Percentiles rank a stretch among this genome's conserved stretches.
Evolutionary conservation across 129 eudicot species (phyloP).

Genomic region (Flaveria bidentis): DNA sequence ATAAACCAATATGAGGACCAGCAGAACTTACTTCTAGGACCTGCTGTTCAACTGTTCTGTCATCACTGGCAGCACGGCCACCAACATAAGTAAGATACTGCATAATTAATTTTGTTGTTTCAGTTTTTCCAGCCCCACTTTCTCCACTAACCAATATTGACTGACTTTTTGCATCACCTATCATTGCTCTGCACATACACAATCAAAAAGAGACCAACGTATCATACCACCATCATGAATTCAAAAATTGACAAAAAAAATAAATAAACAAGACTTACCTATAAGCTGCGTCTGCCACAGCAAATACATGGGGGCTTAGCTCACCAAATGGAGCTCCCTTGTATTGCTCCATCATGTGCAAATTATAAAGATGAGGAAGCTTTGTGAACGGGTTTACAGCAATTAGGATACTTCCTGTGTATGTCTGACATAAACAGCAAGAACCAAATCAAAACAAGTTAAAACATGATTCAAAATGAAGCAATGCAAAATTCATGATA

Average conservation of each 20-base stretch:
- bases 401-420: slow-evolving; percentile 96
- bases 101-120: slow-evolving; percentile 94
- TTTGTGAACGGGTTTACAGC: slow-evolving; percentile 98
- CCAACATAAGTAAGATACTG: slow-evolving; percentile 97
- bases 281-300: slow-evolving; percentile 99
- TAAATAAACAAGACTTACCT: slow-evolving; percentile 49
- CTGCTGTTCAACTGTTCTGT: slow-evolving; percentile 97
- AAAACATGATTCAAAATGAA: slow-evolving; percentile 6
- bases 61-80: slow-evolving; percentile 93
- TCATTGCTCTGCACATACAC: slow-evolving; percentile 76
- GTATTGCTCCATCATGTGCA: slow-evolving; percentile 98
- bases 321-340: slow-evolving; percentile 99
- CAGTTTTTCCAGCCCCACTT: slow-evolving; percentile 99
- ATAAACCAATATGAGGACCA: slow-evolving; percentile 11
- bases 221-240: slow-evolving; percentile 21
- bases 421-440: slow-evolving; percentile 59
- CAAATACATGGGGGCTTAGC: slow-evolving; percentile 98
- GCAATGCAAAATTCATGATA: slow-evolving; percentile 5
- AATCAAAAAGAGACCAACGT: slow-evolving; percentile 25
- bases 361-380: slow-evolving; percentile 96
- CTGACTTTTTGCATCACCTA: slow-evolving; percentile 76
- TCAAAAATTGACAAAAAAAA: slow-evolving; percentile 18
- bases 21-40: slow-evolving; percentile 76
- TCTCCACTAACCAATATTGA: slow-evolving; percentile 99
- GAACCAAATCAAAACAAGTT: slow-evolving; percentile 19